These are phyloP conservation scores for Amniculicola lignicola DNA, from an alignment of 495 filamentous ascomycete species.

Conservation along the genomic window DNA sequence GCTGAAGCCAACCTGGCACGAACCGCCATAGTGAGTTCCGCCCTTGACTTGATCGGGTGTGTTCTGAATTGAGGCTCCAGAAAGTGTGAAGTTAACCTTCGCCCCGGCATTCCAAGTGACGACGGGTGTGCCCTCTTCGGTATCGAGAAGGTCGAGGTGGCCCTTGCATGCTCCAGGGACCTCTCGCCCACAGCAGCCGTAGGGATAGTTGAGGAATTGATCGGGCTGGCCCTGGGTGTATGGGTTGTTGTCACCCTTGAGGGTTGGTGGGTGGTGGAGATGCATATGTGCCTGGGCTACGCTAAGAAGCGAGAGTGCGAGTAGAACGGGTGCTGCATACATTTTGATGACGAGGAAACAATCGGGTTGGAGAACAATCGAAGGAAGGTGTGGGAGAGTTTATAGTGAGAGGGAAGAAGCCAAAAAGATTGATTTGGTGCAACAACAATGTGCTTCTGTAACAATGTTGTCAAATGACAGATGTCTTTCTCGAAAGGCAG, in stretches of 20 bases:
- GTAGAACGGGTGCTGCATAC: slow-evolving; percentile 7
- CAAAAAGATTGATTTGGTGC: slow-evolving; percentile 10
- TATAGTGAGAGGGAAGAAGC: background rate
- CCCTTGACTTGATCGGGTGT: background rate
- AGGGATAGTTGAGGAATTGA: slow-evolving; percentile 38
- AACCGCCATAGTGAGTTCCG: slow-evolving; percentile 42
- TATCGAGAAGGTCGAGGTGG: slow-evolving; percentile 39
- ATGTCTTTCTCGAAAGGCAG: background rate
- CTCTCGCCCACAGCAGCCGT: slow-evolving; percentile 39
- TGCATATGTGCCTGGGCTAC: slow-evolving; percentile 36
- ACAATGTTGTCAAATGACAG: slow-evolving; percentile 3
- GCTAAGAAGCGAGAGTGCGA: background rate
- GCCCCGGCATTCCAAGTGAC: slow-evolving; percentile 39
- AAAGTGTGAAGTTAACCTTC: slow-evolving; percentile 32
- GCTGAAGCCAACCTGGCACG: slow-evolving; percentile 41
- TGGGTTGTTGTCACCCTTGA: slow-evolving; percentile 40
- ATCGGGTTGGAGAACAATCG: background rate
- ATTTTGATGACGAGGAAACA: background rate
- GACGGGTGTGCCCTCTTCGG: slow-evolving; percentile 35
- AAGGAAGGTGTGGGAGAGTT: background rate
- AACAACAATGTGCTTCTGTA: background rate
- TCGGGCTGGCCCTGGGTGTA: slow-evolving; percentile 33
- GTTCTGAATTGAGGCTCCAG: slow-evolving; percentile 2
- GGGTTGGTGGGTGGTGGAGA: slow-evolving; percentile 37
- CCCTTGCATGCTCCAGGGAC: slow-evolving; percentile 34